phyloP scores from a whole-genome alignment of 345 rosid genomes.

The Euclidium syriacum region DNA sequence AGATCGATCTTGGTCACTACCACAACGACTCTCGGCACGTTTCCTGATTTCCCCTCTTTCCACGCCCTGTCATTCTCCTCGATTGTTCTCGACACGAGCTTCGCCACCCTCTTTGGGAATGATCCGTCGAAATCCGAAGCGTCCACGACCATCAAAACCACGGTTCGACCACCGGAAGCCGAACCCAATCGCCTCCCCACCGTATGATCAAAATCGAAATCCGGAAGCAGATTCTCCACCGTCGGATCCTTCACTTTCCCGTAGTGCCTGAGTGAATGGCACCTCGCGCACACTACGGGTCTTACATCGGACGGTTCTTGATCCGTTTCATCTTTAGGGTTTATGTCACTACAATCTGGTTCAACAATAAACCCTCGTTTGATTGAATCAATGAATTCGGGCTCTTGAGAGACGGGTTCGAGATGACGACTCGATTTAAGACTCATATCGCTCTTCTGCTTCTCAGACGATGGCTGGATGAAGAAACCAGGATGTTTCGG shows the following conservation, averaged over 20 bases:
- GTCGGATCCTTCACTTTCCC: constrained; percentile 81
- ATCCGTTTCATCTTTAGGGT: constrained; percentile 12
- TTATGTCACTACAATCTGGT: background rate
- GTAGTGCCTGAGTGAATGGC: constrained; percentile 84
- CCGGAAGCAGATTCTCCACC: constrained; percentile 85
- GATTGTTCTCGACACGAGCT: constrained; percentile 55
- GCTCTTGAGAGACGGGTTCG: constrained; percentile 48
- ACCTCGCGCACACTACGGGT: constrained; percentile 80
- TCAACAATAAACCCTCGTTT: constrained; percentile 52
- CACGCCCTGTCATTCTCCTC: constrained; percentile 69
- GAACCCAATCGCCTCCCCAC: constrained; percentile 71
- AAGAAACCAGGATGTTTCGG: constrained; percentile 81
- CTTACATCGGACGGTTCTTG: constrained; percentile 10
- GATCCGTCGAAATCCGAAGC: constrained; percentile 92
- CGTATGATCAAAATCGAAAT: constrained; percentile 81
- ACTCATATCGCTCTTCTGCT: constrained; percentile 21
- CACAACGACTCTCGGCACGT: constrained; percentile 69
- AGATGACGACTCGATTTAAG: constrained; percentile 35
- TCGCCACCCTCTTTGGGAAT: constrained; percentile 74
- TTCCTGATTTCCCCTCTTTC: constrained; percentile 83
- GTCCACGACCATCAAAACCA: constrained; percentile 81
- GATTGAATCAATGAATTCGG: constrained; percentile 49
- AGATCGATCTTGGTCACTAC: constrained; percentile 90
- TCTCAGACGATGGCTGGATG: constrained; percentile 40
- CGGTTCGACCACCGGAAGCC: constrained; percentile 60